These are phyloP conservation scores for Saksenaea oblongispora DNA, from an alignment of 371 early-diverging fungal species.

Conservation along the genomic window DNA sequence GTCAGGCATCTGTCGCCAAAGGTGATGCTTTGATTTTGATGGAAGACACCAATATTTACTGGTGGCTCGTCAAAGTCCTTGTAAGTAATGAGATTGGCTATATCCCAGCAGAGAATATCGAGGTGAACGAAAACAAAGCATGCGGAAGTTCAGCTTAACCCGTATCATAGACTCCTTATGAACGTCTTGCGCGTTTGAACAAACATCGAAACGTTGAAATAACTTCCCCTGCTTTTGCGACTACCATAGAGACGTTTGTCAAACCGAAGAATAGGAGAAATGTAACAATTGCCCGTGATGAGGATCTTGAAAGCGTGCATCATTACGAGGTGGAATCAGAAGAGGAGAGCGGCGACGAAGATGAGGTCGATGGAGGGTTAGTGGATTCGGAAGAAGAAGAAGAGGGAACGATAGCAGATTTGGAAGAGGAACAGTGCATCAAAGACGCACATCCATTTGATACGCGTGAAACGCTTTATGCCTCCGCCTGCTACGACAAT, in stretches of 20 bases:
- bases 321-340: conserved; percentile 38
- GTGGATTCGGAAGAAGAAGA: conserved; percentile 13
- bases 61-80: conserved; percentile 93
- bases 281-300: conserved; percentile 29
- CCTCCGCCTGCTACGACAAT: neutral
- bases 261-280: conserved; percentile 4
- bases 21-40: conserved; percentile 85
- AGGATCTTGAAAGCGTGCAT: conserved; percentile 14
- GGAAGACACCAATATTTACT: conserved; percentile 92
- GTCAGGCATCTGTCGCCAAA: conserved; percentile 90
- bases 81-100: conserved; percentile 89
- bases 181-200: conserved; percentile 87
- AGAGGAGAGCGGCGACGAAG: conserved; percentile 31
- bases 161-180: conserved; percentile 73
- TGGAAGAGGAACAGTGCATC: neutral
- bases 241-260: neutral
- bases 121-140: conserved; percentile 43
- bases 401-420: neutral
- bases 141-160: neutral
- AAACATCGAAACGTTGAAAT: conserved; percentile 79
- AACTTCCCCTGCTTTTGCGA: conserved; percentile 37
- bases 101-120: conserved; percentile 95
- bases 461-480: neutral
- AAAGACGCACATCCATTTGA: neutral
- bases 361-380: conserved; percentile 8